phyloP scores from a whole-genome alignment of 2,329 filamentous ascomycete genomes.

The Diaporthe velutina region DNA sequence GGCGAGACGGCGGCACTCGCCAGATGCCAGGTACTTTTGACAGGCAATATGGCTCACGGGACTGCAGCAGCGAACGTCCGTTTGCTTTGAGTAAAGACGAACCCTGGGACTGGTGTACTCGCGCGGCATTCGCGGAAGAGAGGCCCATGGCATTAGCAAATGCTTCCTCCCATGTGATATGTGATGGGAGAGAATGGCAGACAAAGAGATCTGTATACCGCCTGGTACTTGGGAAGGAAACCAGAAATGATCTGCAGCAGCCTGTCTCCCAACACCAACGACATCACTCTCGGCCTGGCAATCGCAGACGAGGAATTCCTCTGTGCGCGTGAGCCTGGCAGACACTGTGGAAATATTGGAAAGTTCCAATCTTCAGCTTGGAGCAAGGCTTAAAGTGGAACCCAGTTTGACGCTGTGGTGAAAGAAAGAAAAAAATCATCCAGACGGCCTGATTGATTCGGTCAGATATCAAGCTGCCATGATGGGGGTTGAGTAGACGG shows the following conservation, averaged over 20 bases:
- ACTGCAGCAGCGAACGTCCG: not conserved
- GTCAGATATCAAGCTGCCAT: not conserved
- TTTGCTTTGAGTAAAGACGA: conserved; percentile 7
- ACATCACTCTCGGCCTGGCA: not conserved
- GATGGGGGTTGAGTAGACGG: not conserved
- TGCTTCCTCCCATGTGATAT: not conserved
- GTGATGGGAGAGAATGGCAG: conserved; percentile 5
- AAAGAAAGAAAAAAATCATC: not conserved
- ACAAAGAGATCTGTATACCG: not conserved
- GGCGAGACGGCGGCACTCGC: conserved; percentile 1
- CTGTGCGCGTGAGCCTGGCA: not conserved
- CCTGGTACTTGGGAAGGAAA: not conserved
- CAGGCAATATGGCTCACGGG: not conserved
- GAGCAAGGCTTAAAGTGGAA: not conserved
- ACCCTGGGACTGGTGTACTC: not conserved
- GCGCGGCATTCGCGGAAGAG: not conserved
- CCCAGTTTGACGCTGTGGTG: too few relatives aligned
- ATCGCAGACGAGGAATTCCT: not conserved
- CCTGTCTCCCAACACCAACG: not conserved
- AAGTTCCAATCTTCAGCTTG: not conserved
- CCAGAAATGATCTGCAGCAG: conserved; percentile 14
- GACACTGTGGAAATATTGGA: not conserved
- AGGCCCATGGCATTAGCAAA: not conserved
- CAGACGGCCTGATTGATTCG: not conserved
- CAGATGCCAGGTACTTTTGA: conserved; percentile 28